Conservation (phyloP, 2,329 filamentous ascomycete species). For the Microcyclosporella mali region DNA sequence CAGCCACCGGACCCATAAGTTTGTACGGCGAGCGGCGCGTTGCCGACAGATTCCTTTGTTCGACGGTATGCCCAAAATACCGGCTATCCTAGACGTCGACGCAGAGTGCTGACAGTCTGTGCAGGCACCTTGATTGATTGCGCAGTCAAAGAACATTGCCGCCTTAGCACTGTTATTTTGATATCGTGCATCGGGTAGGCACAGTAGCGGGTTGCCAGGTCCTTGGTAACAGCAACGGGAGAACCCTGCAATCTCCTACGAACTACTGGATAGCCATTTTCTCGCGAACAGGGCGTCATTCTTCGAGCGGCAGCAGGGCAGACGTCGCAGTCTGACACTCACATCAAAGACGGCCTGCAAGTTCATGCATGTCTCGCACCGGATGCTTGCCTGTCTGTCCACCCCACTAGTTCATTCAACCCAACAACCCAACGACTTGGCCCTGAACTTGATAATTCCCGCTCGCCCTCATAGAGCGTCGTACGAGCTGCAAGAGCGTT, state of each 20-base stretch:
- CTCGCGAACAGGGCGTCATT: constrained; percentile 16
- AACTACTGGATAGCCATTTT: constrained; percentile 29
- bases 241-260: constrained; percentile 35
- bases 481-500: constrained; percentile 23
- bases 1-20: constrained; percentile 17
- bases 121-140: constrained; percentile 7
- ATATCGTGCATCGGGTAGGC: constrained; percentile 26
- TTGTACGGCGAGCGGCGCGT: constrained; percentile 16
- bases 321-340: constrained; percentile 21
- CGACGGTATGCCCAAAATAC: constrained; percentile 13
- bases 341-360: constrained; percentile 25
- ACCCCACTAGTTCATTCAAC: constrained; percentile 20
- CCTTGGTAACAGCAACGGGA: constrained; percentile 28
- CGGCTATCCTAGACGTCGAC: too few species aligned
- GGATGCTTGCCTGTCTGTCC: constrained; percentile 29
- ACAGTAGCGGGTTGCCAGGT: constrained; percentile 30
- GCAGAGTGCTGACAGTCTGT: too few species aligned
- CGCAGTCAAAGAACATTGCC: constrained; percentile 19
- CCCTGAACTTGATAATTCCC: constrained; percentile 13
- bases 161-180: constrained; percentile 25
- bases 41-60: constrained; percentile 21
- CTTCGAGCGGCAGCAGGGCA: constrained; percentile 16
- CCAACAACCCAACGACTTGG: constrained; percentile 14
- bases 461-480: constrained; percentile 24
- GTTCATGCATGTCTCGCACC: constrained; percentile 30